Percentiles rank a stretch among this genome's conserved stretches.
Conservation (phyloP, 768 basidiomycete species). For the Kwoniella sp. region DNA sequence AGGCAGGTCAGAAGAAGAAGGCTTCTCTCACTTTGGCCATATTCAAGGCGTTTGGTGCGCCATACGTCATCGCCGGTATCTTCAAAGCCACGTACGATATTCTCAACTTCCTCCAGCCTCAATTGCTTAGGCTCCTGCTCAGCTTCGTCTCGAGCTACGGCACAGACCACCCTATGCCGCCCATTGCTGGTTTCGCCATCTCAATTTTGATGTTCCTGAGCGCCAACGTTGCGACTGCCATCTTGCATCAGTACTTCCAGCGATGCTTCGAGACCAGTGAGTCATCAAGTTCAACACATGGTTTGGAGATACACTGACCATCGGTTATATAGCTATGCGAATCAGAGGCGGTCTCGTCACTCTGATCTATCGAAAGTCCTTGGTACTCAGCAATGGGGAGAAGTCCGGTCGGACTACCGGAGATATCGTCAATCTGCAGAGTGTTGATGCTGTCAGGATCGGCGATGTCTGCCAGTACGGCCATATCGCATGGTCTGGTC, state of each 20-base stretch:
- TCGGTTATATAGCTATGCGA: constrained; percentile 66
- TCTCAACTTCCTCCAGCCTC: constrained; percentile 82
- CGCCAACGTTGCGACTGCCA: constrained; percentile 74
- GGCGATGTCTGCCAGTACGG: constrained; percentile 60
- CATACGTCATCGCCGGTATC: constrained; percentile 61
- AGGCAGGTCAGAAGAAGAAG: constrained; percentile 51
- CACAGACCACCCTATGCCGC: constrained; percentile 56
- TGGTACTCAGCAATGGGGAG: constrained; percentile 84
- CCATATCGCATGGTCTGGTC: constrained; percentile 80
- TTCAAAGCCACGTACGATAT: constrained; percentile 80
- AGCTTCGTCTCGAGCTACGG: constrained; percentile 76
- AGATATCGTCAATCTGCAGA: constrained; percentile 93
- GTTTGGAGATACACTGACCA: constrained; percentile 21
- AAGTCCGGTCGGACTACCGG: constrained; percentile 74
- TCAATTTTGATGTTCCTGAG: constrained; percentile 77
- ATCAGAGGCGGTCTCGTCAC: constrained; percentile 84
- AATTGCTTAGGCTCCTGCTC: constrained; percentile 76
- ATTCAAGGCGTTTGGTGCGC: constrained; percentile 74
- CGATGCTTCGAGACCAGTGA: constrained; percentile 60
- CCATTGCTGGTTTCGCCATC: constrained; percentile 73
- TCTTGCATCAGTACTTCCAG: constrained; percentile 91
- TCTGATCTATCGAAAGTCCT: constrained; percentile 80
- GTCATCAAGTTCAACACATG: constrained; percentile 27
- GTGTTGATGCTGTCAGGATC: constrained; percentile 61
- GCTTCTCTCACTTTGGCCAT: constrained; percentile 73